phyloP scores from a whole-genome alignment of 768 basidiomycete species.

The Rhodotorula kratochvilovae region DNA sequence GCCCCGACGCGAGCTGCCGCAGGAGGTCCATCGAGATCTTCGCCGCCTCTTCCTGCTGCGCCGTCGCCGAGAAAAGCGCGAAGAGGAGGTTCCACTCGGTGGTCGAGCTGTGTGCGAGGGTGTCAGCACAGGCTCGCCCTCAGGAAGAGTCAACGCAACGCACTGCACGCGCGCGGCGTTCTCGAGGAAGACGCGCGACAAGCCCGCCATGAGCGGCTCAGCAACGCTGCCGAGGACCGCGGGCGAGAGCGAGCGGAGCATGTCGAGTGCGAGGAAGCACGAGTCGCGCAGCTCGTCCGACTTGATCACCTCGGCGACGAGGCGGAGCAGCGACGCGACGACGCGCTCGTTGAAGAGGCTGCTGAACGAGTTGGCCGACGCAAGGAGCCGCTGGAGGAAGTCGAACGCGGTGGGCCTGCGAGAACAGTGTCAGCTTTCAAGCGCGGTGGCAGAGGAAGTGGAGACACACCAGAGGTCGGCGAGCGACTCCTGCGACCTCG shows the following conservation, averaged over 20 bases:
- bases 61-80: conserved; percentile 76
- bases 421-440: neutral
- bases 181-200: conserved; percentile 71
- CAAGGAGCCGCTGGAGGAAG: conserved; percentile 76
- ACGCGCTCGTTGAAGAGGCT: conserved; percentile 88
- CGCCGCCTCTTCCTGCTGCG: conserved; percentile 79
- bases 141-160: conserved; percentile 3
- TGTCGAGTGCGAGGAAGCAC: conserved; percentile 86
- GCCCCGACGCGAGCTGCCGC: conserved; percentile 61
- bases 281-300: conserved; percentile 86
- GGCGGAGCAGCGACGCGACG: conserved; percentile 75
- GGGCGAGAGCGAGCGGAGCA: conserved; percentile 73
- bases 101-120: conserved; percentile 58
- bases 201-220: conserved; percentile 80
- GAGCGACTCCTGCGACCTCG: conserved; percentile 68
- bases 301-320: conserved; percentile 76
- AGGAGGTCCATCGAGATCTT: conserved; percentile 77
- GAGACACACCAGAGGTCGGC: conserved; percentile 76
- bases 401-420: conserved; percentile 92
- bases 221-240: conserved; percentile 74
- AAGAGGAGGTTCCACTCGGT: conserved; percentile 96
- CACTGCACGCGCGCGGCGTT: conserved; percentile 69
- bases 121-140: neutral
- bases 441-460: neutral
- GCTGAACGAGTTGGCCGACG: conserved; percentile 73